Evolutionary conservation across 768 basidiomycete genomes (phyloP), one percentile per base, ranked within the genome.

Genomic region (Naganishia vaughanmartiniae): DNA sequence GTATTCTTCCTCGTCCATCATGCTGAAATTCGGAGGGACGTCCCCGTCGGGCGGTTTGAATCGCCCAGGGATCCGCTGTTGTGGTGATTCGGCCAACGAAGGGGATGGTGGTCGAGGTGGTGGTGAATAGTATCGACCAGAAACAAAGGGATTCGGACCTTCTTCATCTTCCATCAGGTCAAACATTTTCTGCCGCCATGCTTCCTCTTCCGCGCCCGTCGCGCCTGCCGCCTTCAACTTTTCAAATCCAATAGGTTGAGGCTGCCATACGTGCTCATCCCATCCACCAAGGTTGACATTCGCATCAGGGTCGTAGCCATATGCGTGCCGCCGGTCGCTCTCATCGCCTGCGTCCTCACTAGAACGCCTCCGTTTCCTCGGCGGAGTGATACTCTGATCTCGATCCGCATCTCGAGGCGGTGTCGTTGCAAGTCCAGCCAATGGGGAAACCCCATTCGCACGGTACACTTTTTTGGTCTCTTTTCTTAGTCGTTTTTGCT

Each of bases 1-100:
- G 74, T 95, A 95, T 71, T 91, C 89, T 74, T 93, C 89, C 10
- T 93, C 92, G 71, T 89, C 88, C 89, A 94, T 89, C 57, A 84
- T 83, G 70, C 87, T 80, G 6, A 81, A 74, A 21, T 76, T 74
- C 17, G 73, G 74, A 11, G 42, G 42, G 4, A 76, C 75, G 2
- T 63, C 54, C 15, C 65, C 57, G 30, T 42, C 57, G 21, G 24
- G 56, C 4, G 57, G 26, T 26, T 54, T 33, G 45, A 65, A 48
- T 39, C 69, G 54, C 11, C 63, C 31, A 6, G 69, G 69, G 26
- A 70, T 65, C 14, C 28, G 31, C 30, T 58, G 60, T 7, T 21
- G 42, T 11, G 30, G 34, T 33, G 30, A 51, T 9, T 39, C 17
- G 46, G 46, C 33, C 30, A 28, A 30, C 6, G 15, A 19, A 4